A percentile compares a stretch with the other conserved stretches of the same genome.
Conservation (phyloP, 2,329 filamentous ascomycete species). For the Fusarium nelsonii region DNA sequence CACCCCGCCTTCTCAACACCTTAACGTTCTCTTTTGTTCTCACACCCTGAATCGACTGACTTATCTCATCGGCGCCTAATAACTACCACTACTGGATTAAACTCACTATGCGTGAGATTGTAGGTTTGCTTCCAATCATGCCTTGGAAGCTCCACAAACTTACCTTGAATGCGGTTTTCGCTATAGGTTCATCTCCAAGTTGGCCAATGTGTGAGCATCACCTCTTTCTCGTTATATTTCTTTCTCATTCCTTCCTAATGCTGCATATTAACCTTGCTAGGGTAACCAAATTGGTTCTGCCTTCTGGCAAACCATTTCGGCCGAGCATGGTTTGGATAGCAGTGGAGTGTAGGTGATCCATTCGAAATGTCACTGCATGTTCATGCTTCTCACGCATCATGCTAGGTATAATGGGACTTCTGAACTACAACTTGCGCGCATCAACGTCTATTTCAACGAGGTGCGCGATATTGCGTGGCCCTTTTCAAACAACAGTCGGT, state of each 20-base stretch:
- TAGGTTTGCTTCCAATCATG: constrained; percentile 58
- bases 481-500: no score
- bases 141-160: no score
- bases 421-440: constrained; percentile 98
- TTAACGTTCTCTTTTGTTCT: constrained; percentile 11
- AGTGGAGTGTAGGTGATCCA: constrained; percentile 75
- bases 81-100: no score
- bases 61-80: no score
- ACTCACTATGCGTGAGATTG: constrained; percentile 76
- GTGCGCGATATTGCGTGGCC: constrained; percentile 46
- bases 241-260: not conserved
- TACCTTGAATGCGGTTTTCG: constrained; percentile 47
- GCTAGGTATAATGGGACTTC: constrained; percentile 88
- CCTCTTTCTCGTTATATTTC: not conserved
- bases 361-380: no score
- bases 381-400: no score
- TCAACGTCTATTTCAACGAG: constrained; percentile 99
- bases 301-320: constrained; percentile 94
- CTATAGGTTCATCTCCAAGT: constrained; percentile 99
- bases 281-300: constrained; percentile 99
- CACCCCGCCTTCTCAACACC: constrained; percentile 15
- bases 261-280: constrained; percentile 65
- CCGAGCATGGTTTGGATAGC: constrained; percentile 96
- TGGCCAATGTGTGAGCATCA: constrained; percentile 89
- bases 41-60: not conserved